A percentile compares a stretch with the other conserved stretches of the same genome.
These are phyloP conservation scores for Dactylis glomerata DNA, from an alignment of 176 grass and related monocot species.

Conservation along the genomic window DNA sequence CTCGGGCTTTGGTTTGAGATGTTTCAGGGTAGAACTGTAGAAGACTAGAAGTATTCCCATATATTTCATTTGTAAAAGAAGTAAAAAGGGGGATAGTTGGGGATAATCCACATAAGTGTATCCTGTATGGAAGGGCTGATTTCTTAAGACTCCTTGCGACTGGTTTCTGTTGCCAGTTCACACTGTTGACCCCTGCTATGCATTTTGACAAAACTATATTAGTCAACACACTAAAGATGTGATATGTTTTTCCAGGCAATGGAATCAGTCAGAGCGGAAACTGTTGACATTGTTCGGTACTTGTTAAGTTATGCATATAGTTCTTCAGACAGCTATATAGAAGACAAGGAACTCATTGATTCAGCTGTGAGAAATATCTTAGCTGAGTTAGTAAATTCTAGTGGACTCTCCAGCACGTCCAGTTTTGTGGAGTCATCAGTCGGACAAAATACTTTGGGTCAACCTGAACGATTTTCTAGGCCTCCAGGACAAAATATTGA, in stretches of 20 bases:
- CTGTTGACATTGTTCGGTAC: slow-evolving; percentile 75
- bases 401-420: slow-evolving; percentile 3
- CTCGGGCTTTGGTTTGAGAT: neutral
- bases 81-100: neutral
- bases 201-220: slow-evolving; percentile 4
- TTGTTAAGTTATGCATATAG: slow-evolving; percentile 70
- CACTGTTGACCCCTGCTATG: neutral
- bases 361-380: slow-evolving; percentile 66
- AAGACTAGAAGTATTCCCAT: neutral
- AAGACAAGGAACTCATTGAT: slow-evolving; percentile 55
- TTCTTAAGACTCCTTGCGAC: neutral
- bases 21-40: neutral
- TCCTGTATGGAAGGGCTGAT: neutral
- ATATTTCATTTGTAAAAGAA: neutral
- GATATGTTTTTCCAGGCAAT: slow-evolving; percentile 35
- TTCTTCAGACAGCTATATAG: slow-evolving; percentile 29
- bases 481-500: slow-evolving; percentile 62
- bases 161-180: neutral
- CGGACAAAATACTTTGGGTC: slow-evolving; percentile 16
- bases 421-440: slow-evolving; percentile 35
- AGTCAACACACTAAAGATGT: slow-evolving; percentile 11
- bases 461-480: slow-evolving; percentile 42
- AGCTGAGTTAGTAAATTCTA: slow-evolving; percentile 57
- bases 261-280: slow-evolving; percentile 57
- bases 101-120: slow-evolving; percentile 5